These are phyloP conservation scores for Russula sp. DNA, from an alignment of 768 basidiomycete genomes.

Conservation along the genomic window DNA sequence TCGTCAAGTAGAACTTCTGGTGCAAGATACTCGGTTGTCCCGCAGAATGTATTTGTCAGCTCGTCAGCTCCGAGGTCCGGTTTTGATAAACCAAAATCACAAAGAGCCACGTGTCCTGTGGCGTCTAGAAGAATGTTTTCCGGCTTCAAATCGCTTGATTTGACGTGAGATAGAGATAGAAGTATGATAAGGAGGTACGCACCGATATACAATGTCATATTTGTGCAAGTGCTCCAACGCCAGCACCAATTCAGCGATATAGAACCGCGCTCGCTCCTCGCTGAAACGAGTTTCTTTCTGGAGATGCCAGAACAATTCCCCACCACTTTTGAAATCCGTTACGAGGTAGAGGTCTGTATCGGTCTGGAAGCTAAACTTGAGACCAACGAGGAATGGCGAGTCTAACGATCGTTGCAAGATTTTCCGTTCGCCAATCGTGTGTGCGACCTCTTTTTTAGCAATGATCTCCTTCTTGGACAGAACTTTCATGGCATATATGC, in stretches of 20 bases:
- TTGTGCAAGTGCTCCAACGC: conserved; percentile 97
- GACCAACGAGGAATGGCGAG: conserved; percentile 93
- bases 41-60: conserved; percentile 98
- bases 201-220: conserved; percentile 92
- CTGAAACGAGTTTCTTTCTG: conserved; percentile 92
- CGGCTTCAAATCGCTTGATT: conserved; percentile 83
- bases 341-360: conserved; percentile 92
- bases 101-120: conserved; percentile 95
- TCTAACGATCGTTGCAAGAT: conserved; percentile 91
- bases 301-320: conserved; percentile 97
- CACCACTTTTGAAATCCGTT: conserved; percentile 98
- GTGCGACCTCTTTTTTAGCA: conserved; percentile 98
- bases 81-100: conserved; percentile 97
- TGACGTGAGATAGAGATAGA: neutral
- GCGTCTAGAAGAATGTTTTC: conserved; percentile 98
- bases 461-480: conserved; percentile 98
- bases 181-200: conserved; percentile 33
- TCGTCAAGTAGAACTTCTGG: conserved; percentile 98
- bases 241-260: conserved; percentile 91
- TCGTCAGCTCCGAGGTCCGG: conserved; percentile 90
- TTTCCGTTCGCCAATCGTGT: conserved; percentile 99
- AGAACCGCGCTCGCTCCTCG: conserved; percentile 92
- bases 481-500: conserved; percentile 99
- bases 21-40: conserved; percentile 97
- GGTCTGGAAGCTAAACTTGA: conserved; percentile 98